phyloP scores from a whole-genome alignment of 495 filamentous ascomycete species.

The Penicillium macrosclerotiorum region DNA sequence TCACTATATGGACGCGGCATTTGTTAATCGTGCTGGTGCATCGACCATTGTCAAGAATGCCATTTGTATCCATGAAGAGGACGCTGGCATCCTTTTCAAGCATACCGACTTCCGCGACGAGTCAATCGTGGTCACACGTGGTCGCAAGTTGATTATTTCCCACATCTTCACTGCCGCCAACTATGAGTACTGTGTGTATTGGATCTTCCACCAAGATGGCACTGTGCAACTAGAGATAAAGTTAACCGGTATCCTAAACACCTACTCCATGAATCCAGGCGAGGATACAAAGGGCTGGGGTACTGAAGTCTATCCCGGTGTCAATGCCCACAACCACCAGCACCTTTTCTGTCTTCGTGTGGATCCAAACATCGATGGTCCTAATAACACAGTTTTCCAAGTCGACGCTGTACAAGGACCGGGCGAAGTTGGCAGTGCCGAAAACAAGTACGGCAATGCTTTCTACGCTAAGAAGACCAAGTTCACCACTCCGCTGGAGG shows the following conservation, averaged over 20 bases:
- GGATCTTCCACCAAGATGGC: constrained; percentile 51
- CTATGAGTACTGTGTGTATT: constrained; percentile 61
- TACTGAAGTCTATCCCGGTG: constrained; percentile 87
- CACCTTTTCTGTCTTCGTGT: constrained; percentile 92
- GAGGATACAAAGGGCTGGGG: constrained; percentile 90
- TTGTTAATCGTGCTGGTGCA: constrained; percentile 56
- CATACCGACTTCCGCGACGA: constrained; percentile 79
- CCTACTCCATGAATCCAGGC: constrained; percentile 77
- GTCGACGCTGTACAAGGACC: constrained; percentile 27
- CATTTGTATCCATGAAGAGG: constrained; percentile 76
- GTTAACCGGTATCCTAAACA: constrained; percentile 49
- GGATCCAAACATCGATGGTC: constrained; percentile 87
- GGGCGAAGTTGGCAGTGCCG: constrained; percentile 70
- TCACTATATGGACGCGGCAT: constrained; percentile 64
- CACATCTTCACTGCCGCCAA: constrained; percentile 62
- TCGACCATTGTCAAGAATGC: constrained; percentile 65
- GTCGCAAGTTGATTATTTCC: constrained; percentile 69
- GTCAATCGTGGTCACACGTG: constrained; percentile 62
- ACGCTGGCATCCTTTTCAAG: constrained; percentile 74
- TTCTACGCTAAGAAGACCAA: constrained; percentile 90
- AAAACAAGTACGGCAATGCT: constrained; percentile 92
- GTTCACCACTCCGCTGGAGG: constrained; percentile 68
- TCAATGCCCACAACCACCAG: constrained; percentile 83
- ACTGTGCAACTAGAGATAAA: constrained; percentile 49
- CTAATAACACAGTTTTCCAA: constrained; percentile 47